Base-by-base conservation (phyloP, 164 flowering plant genomes). In the Aristolochia fimbriata region DNA sequence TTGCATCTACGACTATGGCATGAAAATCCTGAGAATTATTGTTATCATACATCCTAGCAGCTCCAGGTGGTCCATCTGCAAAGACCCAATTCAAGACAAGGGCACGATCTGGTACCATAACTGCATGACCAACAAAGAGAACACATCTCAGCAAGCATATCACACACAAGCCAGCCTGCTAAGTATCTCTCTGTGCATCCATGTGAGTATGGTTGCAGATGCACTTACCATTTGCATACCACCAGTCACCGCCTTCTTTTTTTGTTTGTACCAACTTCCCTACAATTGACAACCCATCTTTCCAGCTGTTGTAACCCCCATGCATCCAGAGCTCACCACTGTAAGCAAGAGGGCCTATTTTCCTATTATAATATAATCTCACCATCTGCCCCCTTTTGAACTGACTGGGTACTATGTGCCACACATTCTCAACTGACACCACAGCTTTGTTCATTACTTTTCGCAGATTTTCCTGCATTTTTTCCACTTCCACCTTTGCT, bases 21-120 rank as follows among this genome's bases (percentile, higher is more conserved):
- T 94, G 99, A 73, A 88, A 94, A 79, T 94, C 99, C 62, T 85
- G 84, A 25, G 17, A 53, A 9, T 75, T 45, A 64, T 94, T 94
- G 77, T 94, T 94, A 74, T 94, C 99, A 74, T 86, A 94, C 52
- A 80, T 47, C 51, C 27, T 65, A 15, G 99, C 96, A 47, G 62
- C 69, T 66, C 73, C 67, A 45, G 96, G 97, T 41, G 93, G 90
- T 55, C 99, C 97, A 78, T 94, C 85, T 70, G 99, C 93, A 74
- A 94, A 83, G 63, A 94, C 99, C 97, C 99, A 94, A 72, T 94
- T 88, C 81, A 94, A 63, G 57, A 88, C 81, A 66, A 82, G 62
- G 51, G 97, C 89, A 59, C 64, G 70, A 61, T 84, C 86, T 62
- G 96, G 99, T 31, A 91, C 82, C 67, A 65, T 65, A 71, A 94